phyloP scores from a whole-genome alignment of 2,329 filamentous ascomycete genomes.

The Cyphellophora europaea region DNA sequence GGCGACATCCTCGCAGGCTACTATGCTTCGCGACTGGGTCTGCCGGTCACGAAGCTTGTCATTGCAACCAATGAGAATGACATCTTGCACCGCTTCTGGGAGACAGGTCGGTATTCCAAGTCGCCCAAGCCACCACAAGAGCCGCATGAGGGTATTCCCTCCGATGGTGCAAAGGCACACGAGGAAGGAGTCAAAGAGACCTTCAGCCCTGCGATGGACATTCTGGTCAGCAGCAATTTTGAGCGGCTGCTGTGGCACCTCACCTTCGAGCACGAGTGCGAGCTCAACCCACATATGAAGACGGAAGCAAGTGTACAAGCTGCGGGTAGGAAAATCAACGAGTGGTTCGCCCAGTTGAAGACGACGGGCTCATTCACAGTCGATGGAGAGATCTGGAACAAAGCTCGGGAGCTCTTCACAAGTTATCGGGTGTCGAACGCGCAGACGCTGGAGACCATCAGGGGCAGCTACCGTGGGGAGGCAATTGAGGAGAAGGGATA shows the following conservation, averaged over 20 bases:
- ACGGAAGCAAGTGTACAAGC: slow-evolving; percentile 9
- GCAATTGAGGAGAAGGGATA: slow-evolving; percentile 50
- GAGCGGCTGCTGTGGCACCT: slow-evolving; percentile 93
- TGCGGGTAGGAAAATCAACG: slow-evolving; percentile 60
- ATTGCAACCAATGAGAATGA: slow-evolving; percentile 97
- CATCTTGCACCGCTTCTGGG: slow-evolving; percentile 92
- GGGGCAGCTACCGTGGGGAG: slow-evolving; percentile 39
- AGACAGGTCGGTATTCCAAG: slow-evolving; percentile 80
- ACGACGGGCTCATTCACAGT: slow-evolving; percentile 73
- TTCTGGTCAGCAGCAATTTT: slow-evolving; percentile 92
- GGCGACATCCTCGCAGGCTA: slow-evolving; percentile 83
- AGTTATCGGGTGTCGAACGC: slow-evolving; percentile 60
- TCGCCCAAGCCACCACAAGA: slow-evolving; percentile 42
- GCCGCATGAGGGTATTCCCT: slow-evolving; percentile 21
- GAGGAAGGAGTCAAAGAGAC: slow-evolving; percentile 77
- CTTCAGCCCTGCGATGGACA: slow-evolving; percentile 93
- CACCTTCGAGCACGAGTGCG: slow-evolving; percentile 57
- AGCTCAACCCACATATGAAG: slow-evolving; percentile 13
- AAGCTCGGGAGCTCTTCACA: slow-evolving; percentile 66
- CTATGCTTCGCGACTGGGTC: slow-evolving; percentile 80
- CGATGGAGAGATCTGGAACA: slow-evolving; percentile 59
- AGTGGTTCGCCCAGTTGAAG: slow-evolving; percentile 77
- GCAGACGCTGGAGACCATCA: slow-evolving; percentile 61
- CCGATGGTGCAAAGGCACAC: slow-evolving; percentile 53
- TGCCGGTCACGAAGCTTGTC: slow-evolving; percentile 79